Evolutionary conservation across 108 stramenopile species (phyloP), one percentile per base, ranked within the genome.

Genomic region (Cyclostephanos tholiformis): DNA sequence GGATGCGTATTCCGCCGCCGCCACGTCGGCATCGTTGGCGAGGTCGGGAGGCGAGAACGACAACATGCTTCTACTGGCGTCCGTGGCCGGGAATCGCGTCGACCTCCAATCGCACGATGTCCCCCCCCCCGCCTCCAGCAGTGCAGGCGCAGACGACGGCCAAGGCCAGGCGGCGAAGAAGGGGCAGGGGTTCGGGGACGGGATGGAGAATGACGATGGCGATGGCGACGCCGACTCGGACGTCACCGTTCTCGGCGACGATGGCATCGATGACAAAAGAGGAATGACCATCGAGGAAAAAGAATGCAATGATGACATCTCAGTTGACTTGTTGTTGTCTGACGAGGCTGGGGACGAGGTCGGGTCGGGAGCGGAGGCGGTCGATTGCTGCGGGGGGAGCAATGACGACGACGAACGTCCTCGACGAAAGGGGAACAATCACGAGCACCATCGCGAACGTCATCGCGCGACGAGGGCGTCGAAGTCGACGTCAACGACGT

Each of bases 201-300:
- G 60, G 51, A 71, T 71, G 69, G 69, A 71, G 19, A 58, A 71
- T 30, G 71, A 50, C 20, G 69, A 71, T 30, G 71, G 62, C 20
- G 36, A 50, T 36, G 26, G 51, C 48, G 71, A 62, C 41, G 20
- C 11, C 3, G 48, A 62, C 30, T 50, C 46, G n/a, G 65, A 66
- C 22, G 65, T 48, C 65, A 66, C 61, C 71, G 50, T 43, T 9
- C 13, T 72, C 14, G 56, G 30, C 6, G 66, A 51, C 0, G 52
- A 67, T 19, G 52, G 49, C 11, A 50, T 36, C 41, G 35, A 69
- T 69, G 46, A 25, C 53, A 32, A 50, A 0, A 36, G 39, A 38
- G 67, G 52, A 22, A n/a, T 20, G 23, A 30, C 41, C 7, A 23
- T 53, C 1, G 74, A 66, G 22, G 56, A 60, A 26, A 56, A 17